These are phyloP conservation scores for Penstemon newberryi DNA, from an alignment of 257 asterid species.

Conservation along the genomic window DNA sequence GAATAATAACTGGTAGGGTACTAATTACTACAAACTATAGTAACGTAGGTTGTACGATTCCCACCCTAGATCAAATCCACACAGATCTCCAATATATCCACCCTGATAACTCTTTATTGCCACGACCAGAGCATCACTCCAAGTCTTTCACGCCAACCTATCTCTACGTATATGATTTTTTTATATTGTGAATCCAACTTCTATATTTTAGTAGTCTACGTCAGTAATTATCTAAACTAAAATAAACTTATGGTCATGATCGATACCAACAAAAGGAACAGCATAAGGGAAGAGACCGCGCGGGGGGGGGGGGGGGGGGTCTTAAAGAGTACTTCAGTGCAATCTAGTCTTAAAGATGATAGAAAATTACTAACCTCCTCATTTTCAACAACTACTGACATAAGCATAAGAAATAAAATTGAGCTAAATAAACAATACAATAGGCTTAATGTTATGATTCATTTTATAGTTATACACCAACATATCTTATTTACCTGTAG, in stretches of 20 bases:
- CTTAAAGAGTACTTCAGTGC: neutral
- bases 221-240: neutral
- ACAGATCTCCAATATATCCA: neutral
- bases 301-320: too few species aligned
- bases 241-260: neutral
- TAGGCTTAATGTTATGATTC: neutral
- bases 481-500: conserved; percentile 33
- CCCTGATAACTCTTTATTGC: neutral
- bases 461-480: conserved; percentile 21
- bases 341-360: conserved; percentile 5
- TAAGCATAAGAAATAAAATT: neutral
- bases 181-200: conserved; percentile 10
- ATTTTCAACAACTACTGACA: conserved; percentile 4
- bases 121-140: too few species aligned
- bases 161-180: neutral
- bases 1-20: neutral
- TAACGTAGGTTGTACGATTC: neutral
- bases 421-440: conserved; percentile 5
- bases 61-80: conserved; percentile 11
- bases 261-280: neutral
- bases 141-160: neutral
- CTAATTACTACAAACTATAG: too few species aligned
- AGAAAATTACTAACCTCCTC: neutral
- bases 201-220: neutral
- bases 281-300: neutral